Percentiles rank a stretch among this genome's conserved stretches.
These are phyloP conservation scores for Schizochytrium sp. DNA, from an alignment of 108 stramenopile genomes.

Conservation along the genomic window DNA sequence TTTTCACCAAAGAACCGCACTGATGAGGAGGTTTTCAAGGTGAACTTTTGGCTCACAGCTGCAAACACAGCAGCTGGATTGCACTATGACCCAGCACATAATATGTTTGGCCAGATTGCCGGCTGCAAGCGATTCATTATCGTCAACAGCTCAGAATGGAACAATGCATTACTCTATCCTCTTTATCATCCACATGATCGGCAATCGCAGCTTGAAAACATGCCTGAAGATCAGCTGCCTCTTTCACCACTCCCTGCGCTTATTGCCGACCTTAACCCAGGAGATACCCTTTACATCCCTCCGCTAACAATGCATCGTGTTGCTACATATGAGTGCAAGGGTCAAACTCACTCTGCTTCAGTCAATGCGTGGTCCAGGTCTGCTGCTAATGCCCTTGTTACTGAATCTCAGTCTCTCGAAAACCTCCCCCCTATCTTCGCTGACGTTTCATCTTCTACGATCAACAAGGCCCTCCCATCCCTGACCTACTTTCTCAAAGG, in stretches of 20 bases:
- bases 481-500: neutral
- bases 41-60: slow-evolving; percentile 45
- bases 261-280: slow-evolving; percentile 28
- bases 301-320: slow-evolving; percentile 7
- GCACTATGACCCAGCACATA: slow-evolving; percentile 24
- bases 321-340: neutral
- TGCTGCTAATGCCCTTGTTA: neutral
- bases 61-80: slow-evolving; percentile 8
- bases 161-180: neutral
- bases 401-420: neutral
- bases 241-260: slow-evolving; percentile 44
- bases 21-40: neutral
- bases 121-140: slow-evolving; percentile 51
- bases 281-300: slow-evolving; percentile 20
- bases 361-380: slow-evolving; percentile 17
- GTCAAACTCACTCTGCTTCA: neutral
- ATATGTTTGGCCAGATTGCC: slow-evolving; percentile 41
- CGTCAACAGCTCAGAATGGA: slow-evolving; percentile 19
- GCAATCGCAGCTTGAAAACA: neutral
- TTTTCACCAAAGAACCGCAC: slow-evolving; percentile 20
- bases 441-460: neutral
- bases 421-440: slow-evolving; percentile 4
- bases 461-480: neutral
- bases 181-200: slow-evolving; percentile 20
- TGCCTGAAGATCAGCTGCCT: neutral